These are phyloP conservation scores for Medicago arabica DNA, from an alignment of 306 rosid species.

Conservation along the genomic window DNA sequence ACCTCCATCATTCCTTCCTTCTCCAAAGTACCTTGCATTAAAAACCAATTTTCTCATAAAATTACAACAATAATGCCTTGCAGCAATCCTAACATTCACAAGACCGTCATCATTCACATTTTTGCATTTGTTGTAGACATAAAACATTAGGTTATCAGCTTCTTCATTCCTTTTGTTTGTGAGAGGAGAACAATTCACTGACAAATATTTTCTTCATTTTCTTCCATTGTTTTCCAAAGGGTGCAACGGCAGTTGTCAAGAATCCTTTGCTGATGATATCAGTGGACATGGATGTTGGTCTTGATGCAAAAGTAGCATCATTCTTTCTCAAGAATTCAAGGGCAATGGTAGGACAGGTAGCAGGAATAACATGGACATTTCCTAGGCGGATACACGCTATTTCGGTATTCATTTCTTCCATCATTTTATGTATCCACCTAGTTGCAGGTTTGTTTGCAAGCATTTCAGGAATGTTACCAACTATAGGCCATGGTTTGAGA, in stretches of 20 bases:
- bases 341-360: constrained; percentile 40
- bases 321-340: constrained; percentile 50
- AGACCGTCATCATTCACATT: neutral
- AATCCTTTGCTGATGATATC: constrained; percentile 29
- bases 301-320: constrained; percentile 52
- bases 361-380: constrained; percentile 48
- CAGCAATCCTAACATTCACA: constrained; percentile 35
- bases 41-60: constrained; percentile 42
- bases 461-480: constrained; percentile 53
- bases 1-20: constrained; percentile 49
- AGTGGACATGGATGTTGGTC: constrained; percentile 38
- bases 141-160: constrained; percentile 50
- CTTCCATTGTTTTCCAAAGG: constrained; percentile 44
- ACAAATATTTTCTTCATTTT: constrained; percentile 45
- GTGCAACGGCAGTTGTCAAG: neutral
- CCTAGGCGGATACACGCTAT: constrained; percentile 60
- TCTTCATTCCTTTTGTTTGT: constrained; percentile 46
- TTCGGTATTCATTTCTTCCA: constrained; percentile 49
- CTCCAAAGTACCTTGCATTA: constrained; percentile 48
- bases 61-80: constrained; percentile 47
- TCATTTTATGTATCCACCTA: constrained; percentile 48
- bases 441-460: constrained; percentile 35
- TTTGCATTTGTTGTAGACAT: constrained; percentile 37
- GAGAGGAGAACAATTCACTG: constrained; percentile 28
- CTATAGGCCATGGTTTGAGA: constrained; percentile 56